Percentiles rank a stretch among this genome's conserved stretches.
Evolutionary conservation across 805 yeast genomes (phyloP).

Genomic region (Wickerhamiella siamensis): DNA sequence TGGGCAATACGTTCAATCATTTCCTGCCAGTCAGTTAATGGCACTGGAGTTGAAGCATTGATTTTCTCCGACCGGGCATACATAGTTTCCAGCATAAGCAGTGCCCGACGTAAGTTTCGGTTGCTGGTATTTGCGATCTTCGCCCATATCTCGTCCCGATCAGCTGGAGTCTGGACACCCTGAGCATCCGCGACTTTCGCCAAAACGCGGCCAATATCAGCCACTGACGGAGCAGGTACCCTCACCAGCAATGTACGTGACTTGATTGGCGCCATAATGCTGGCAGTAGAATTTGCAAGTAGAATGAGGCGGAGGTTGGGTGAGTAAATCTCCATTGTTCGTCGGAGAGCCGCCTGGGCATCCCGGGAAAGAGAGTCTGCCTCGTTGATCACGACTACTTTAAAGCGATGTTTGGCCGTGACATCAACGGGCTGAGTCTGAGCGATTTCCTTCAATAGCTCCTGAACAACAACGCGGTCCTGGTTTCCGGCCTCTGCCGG

Average conservation of each 20-base stretch:
- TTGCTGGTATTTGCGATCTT: slow-evolving; percentile 42
- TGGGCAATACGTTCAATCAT: slow-evolving; percentile 55
- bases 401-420: slow-evolving; percentile 35
- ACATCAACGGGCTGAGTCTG: slow-evolving; percentile 92
- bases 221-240: slow-evolving; percentile 60
- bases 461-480: slow-evolving; percentile 91
- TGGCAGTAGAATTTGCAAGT: slow-evolving; percentile 79
- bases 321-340: slow-evolving; percentile 58
- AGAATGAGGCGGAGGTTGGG: slow-evolving; percentile 70
- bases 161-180: slow-evolving; percentile 30
- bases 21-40: slow-evolving; percentile 81
- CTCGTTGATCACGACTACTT: slow-evolving; percentile 82
- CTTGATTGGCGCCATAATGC: slow-evolving; percentile 84
- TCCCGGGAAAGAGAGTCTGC: slow-evolving; percentile 92
- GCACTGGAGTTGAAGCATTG: slow-evolving; percentile 32
- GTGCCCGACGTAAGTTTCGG: slow-evolving; percentile 64
- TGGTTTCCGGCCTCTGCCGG: slow-evolving; percentile 95
- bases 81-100: slow-evolving; percentile 72
- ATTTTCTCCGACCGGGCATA: slow-evolving; percentile 23
- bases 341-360: slow-evolving; percentile 82
- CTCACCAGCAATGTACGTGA: slow-evolving; percentile 85
- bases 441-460: slow-evolving; percentile 82
- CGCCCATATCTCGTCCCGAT: slow-evolving; percentile 30
- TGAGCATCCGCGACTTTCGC: slow-evolving; percentile 45
- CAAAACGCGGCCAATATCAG: slow-evolving; percentile 46